A percentile compares a stretch with the other conserved stretches of the same genome.
These are phyloP conservation scores for Cadophora malorum DNA, from an alignment of 2,329 filamentous ascomycete genomes.

Conservation along the genomic window DNA sequence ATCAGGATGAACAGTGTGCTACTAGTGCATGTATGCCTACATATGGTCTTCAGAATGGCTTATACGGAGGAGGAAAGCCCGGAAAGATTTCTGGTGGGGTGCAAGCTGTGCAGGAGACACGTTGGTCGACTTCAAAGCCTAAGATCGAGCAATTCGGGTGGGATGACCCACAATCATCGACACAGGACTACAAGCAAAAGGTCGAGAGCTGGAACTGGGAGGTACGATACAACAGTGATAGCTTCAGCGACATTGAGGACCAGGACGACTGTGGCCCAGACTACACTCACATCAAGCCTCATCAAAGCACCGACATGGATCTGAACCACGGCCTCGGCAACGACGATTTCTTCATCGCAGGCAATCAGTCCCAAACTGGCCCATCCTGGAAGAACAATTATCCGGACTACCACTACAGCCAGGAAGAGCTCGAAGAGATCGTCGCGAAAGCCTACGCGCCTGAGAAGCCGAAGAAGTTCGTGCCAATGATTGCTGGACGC, in stretches of 20 bases:
- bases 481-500: constrained; percentile 4
- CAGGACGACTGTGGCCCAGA: not conserved
- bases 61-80: too few relatives aligned
- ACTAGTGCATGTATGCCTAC: not conserved
- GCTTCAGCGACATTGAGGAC: not conserved
- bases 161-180: not conserved
- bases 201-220: not conserved
- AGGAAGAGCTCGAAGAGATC: not conserved
- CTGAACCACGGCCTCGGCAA: not conserved
- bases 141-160: not conserved
- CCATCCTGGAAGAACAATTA: not conserved
- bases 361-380: not conserved
- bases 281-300: not conserved
- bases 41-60: too few relatives aligned
- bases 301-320: not conserved
- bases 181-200: not conserved
- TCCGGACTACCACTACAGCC: not conserved
- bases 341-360: not conserved
- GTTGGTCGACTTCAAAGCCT: not conserved
- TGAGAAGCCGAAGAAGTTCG: constrained; percentile 1
- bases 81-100: not conserved
- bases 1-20: not conserved
- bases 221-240: not conserved
- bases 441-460: not conserved
- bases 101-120: not conserved